These are phyloP conservation scores for Pyrenophora graminea DNA, from an alignment of 2,329 filamentous ascomycete genomes.

Conservation along the genomic window DNA sequence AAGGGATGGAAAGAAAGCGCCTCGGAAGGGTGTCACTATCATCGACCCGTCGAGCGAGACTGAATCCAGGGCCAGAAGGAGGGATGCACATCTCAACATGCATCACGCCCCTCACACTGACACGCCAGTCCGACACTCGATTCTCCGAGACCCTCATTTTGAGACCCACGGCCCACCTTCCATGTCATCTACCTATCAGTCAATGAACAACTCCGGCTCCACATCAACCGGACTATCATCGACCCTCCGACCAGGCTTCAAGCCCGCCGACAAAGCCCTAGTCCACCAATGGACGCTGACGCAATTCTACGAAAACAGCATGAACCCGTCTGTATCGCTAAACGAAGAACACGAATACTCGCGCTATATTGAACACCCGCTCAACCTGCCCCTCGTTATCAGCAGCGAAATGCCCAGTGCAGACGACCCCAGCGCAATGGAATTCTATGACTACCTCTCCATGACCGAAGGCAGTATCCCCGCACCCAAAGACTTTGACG, in stretches of 20 bases:
- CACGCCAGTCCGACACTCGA: slow-evolving; percentile 47
- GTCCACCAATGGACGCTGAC: slow-evolving; percentile 87
- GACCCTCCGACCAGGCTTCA: slow-evolving; percentile 37
- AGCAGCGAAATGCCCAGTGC: slow-evolving; percentile 65
- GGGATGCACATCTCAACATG: slow-evolving; percentile 25
- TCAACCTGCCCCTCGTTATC: slow-evolving; percentile 82
- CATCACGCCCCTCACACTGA: slow-evolving; percentile 35
- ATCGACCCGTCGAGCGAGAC: slow-evolving; percentile 60
- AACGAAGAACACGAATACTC: slow-evolving; percentile 85
- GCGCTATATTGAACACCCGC: slow-evolving; percentile 84
- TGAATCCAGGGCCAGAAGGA: slow-evolving; percentile 25
- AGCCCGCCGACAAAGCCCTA: slow-evolving; percentile 74
- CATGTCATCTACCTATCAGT: slow-evolving; percentile 27
- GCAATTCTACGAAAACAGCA: slow-evolving; percentile 80
- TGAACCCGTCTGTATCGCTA: slow-evolving; percentile 79
- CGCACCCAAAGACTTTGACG: slow-evolving; percentile 23
- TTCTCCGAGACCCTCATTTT: slow-evolving; percentile 48
- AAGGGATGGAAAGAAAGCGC: slow-evolving; percentile 66
- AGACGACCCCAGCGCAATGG: slow-evolving; percentile 58
- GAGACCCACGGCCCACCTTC: slow-evolving; percentile 34
- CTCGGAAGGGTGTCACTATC: slow-evolving; percentile 71
- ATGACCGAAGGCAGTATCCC: slow-evolving; percentile 45
- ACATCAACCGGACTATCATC: slow-evolving; percentile 34
- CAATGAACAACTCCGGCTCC: slow-evolving; percentile 34
- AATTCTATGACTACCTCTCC: slow-evolving; percentile 81